phyloP scores from a whole-genome alignment of 2,329 filamentous ascomycete species.

The Aspergillus novoparasiticus region DNA sequence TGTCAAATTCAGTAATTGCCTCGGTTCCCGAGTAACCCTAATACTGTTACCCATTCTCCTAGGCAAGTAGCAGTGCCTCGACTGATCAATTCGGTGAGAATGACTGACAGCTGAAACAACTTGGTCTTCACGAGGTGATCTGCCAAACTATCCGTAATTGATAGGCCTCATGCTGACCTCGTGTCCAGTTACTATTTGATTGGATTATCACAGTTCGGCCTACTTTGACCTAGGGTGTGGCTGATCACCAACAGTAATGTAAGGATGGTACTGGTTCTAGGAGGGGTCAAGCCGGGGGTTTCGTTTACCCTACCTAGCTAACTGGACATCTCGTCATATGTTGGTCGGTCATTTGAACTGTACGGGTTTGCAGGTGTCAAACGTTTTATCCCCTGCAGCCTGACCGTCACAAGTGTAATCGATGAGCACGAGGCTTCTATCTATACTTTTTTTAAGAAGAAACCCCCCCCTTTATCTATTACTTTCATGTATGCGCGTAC shows the following conservation, averaged over 20 bases:
- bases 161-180: neutral
- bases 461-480: neutral
- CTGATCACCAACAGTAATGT: neutral
- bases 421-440: neutral
- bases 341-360: neutral
- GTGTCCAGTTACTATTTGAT: neutral
- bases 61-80: neutral
- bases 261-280: neutral
- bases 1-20: slow-evolving; percentile 1
- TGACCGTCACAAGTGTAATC: neutral
- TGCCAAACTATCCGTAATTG: neutral
- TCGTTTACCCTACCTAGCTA: neutral
- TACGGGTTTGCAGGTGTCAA: neutral
- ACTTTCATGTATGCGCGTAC: neutral
- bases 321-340: neutral
- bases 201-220: neutral
- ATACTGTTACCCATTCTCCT: neutral
- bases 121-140: neutral
- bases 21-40: slow-evolving; percentile 4
- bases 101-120: neutral
- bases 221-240: neutral
- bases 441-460: neutral
- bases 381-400: neutral
- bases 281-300: neutral
- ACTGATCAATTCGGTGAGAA: neutral